These are phyloP conservation scores for Gardenia jasminoides DNA, from an alignment of 257 asterid genomes.

Conservation along the genomic window DNA sequence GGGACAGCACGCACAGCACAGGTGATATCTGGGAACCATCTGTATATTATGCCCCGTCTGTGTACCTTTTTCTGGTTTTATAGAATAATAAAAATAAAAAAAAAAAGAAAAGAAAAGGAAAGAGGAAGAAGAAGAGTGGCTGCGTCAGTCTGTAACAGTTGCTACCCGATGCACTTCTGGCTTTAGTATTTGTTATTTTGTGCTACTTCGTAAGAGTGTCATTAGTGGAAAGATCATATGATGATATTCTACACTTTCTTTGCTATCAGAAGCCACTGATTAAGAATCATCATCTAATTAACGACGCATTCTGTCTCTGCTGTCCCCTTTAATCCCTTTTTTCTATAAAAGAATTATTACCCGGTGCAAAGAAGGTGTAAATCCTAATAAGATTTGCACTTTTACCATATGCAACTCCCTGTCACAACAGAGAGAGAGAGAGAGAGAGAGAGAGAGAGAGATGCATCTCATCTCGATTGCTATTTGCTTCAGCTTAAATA, in stretches of 20 bases:
- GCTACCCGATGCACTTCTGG: not conserved
- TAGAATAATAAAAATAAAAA: no score
- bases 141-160: no score
- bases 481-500: not conserved
- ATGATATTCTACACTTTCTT: not conserved
- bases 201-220: not conserved
- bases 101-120: no score
- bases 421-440: not conserved
- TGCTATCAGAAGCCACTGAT: not conserved
- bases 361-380: constrained; percentile 9
- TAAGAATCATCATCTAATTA: not conserved
- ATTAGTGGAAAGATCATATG: not conserved
- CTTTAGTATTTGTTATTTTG: not conserved
- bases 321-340: not conserved
- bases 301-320: constrained; percentile 16
- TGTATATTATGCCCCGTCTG: not conserved
- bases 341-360: not conserved
- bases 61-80: no score
- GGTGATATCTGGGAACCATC: constrained; percentile 2
- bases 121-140: no score
- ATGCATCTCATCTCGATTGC: not conserved
- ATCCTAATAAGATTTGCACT: constrained; percentile 29
- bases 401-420: constrained; percentile 10
- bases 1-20: no score
- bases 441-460: not conserved